Evolutionary conservation across 805 yeast genomes (phyloP).

Genomic region (Yamadazyma ubonensis): DNA sequence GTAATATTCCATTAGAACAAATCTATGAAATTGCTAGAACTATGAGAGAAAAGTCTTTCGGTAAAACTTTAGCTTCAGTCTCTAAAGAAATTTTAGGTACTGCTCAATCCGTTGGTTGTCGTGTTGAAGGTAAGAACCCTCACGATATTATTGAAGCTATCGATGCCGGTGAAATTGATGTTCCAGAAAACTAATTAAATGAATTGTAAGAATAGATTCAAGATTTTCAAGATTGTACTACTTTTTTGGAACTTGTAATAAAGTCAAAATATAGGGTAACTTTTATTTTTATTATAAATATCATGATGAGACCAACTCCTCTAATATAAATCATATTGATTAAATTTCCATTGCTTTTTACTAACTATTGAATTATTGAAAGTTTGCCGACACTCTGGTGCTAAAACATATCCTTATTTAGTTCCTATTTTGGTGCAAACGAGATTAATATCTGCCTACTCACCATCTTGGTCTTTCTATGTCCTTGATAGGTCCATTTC

Average conservation of each 20-base stretch:
- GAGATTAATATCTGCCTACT: slow-evolving; percentile 64
- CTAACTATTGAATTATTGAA: slow-evolving; percentile 13
- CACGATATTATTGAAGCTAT: slow-evolving; percentile 98
- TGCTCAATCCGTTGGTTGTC: slow-evolving; percentile 99
- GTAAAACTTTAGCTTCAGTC: slow-evolving; percentile 95
- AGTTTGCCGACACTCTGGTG: slow-evolving; percentile 97
- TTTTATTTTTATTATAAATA: slow-evolving; percentile 11
- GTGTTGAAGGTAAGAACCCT: slow-evolving; percentile 99
- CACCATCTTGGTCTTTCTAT: slow-evolving; percentile 55
- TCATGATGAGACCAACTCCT: slow-evolving; percentile 12
- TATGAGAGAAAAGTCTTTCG: slow-evolving; percentile 96
- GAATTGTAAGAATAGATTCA: slow-evolving; percentile 34
- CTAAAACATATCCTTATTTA: slow-evolving; percentile 59
- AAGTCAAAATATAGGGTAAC: slow-evolving; percentile 12
- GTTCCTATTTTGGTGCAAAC: slow-evolving; percentile 93
- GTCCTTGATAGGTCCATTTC: slow-evolving; percentile 69
- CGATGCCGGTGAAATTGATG: slow-evolving; percentile 96
- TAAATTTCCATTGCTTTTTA: not conserved
- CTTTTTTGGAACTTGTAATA: slow-evolving; percentile 10
- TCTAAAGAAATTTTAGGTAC: slow-evolving; percentile 99
- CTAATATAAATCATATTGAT: slow-evolving; percentile 9
- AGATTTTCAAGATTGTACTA: slow-evolving; percentile 4
- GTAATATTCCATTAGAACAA: slow-evolving; percentile 97
- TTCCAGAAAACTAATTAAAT: slow-evolving; percentile 67
- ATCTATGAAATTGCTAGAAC: slow-evolving; percentile 95